Conservation (phyloP, 805 yeast species). For the Saturnispora sanitii region DNA sequence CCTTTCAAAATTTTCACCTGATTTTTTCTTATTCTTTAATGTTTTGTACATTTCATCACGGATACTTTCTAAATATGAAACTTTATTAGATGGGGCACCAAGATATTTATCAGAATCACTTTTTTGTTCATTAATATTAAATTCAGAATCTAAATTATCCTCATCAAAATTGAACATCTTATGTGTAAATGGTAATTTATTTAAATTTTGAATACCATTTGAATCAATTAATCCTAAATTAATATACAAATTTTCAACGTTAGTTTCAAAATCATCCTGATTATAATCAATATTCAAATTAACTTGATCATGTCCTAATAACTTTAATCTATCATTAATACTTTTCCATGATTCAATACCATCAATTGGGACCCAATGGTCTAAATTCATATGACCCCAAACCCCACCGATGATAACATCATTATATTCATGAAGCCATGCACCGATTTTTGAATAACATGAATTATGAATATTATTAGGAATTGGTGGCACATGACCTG, state of each 20-base stretch:
- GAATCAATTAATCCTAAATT: constrained; percentile 6
- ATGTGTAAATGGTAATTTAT: constrained; percentile 6
- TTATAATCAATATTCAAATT: constrained; percentile 11
- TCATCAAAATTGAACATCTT: constrained; percentile 6
- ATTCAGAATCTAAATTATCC: constrained; percentile 14
- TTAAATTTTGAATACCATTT: constrained; percentile 1
- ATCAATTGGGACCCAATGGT: constrained; percentile 74
- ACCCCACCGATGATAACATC: constrained; percentile 78
- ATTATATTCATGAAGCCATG: constrained; percentile 78
- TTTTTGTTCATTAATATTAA: constrained; percentile 12
- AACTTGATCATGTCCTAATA: constrained; percentile 15
- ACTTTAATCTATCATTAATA: constrained; percentile 19
- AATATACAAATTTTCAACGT: constrained; percentile 11
- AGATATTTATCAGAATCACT: constrained; percentile 34
- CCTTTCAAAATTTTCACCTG: constrained; percentile 41
- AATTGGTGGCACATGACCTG: constrained; percentile 85
- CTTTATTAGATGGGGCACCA: constrained; percentile 63
- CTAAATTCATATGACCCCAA: constrained; percentile 85
- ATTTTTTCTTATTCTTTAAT: constrained; percentile 35
- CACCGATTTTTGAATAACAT: constrained; percentile 64
- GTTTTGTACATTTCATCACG: constrained; percentile 44
- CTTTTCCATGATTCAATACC: constrained; percentile 56
- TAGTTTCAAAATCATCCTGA: constrained; percentile 11
- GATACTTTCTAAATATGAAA: constrained; percentile 48
- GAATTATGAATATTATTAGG: constrained; percentile 65